Evolutionary conservation across 2,329 filamentous ascomycete species (phyloP).

Genomic region (Ceratocystiopsis brevicomis): DNA sequence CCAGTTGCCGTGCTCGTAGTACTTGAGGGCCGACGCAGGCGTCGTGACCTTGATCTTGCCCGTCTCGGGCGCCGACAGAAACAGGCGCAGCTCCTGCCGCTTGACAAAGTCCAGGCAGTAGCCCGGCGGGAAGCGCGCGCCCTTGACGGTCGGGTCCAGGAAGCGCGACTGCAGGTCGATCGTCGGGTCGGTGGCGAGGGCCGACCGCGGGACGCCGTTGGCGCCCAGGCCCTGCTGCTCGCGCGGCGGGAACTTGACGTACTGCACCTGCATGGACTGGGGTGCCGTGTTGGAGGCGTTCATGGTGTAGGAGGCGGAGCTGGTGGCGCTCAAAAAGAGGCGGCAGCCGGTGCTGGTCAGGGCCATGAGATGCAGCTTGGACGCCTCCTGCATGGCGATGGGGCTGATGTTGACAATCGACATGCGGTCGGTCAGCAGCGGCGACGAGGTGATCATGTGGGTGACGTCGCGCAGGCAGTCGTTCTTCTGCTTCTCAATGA

Average conservation of each 20-base stretch:
- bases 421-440: slow-evolving; percentile 49
- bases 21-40: slow-evolving; percentile 34
- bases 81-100: slow-evolving; percentile 31
- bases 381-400: slow-evolving; percentile 60
- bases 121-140: slow-evolving; percentile 58
- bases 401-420: slow-evolving; percentile 70
- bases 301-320: slow-evolving; percentile 48
- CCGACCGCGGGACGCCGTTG: background rate
- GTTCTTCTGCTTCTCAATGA: slow-evolving; percentile 45
- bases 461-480: slow-evolving; percentile 54
- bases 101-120: slow-evolving; percentile 72
- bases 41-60: slow-evolving; percentile 55
- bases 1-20: slow-evolving; percentile 65
- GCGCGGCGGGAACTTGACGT: slow-evolving; percentile 78
- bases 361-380: slow-evolving; percentile 73
- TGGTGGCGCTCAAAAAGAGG: slow-evolving; percentile 79
- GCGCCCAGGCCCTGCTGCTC: slow-evolving; percentile 12
- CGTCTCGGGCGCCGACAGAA: slow-evolving; percentile 73
- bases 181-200: slow-evolving; percentile 18
- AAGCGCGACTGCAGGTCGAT: slow-evolving; percentile 30
- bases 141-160: slow-evolving; percentile 30
- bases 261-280: slow-evolving; percentile 93
- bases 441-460: slow-evolving; percentile 64
- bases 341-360: slow-evolving; percentile 80
- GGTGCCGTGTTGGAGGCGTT: slow-evolving; percentile 47